phyloP scores from a whole-genome alignment of 2,329 filamentous ascomycete genomes.

The Didymella sp. region DNA sequence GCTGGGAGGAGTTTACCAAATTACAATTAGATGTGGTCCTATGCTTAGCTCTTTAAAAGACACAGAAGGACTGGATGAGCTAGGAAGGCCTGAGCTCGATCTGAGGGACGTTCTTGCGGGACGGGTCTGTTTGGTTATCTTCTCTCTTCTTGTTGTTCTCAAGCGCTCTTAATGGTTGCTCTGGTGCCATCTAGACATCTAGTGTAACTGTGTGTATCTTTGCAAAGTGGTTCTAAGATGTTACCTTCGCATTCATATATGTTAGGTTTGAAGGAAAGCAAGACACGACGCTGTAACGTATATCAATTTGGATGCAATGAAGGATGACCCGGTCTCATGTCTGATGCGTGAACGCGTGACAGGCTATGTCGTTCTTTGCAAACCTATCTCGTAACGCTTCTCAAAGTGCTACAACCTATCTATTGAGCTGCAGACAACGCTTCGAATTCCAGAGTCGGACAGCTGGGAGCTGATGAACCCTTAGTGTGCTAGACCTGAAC shows the following conservation, averaged over 20 bases:
- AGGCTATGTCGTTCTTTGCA: background rate
- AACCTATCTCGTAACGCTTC: background rate
- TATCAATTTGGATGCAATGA: background rate
- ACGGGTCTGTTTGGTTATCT: background rate
- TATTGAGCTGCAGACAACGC: background rate
- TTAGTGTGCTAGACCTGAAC: background rate
- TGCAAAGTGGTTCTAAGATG: background rate
- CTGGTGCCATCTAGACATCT: background rate
- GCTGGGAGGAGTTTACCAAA: too few species aligned
- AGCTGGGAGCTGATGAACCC: background rate
- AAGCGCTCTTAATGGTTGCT: background rate
- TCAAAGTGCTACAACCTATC: background rate
- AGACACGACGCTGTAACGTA: background rate
- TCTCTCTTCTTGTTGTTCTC: background rate
- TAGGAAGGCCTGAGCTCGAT: background rate
- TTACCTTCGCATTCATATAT: background rate
- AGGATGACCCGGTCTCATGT: background rate
- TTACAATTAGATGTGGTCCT: too few species aligned
- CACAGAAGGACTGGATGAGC: too few species aligned
- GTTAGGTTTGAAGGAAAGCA: background rate
- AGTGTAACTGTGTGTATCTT: background rate
- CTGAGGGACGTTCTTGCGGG: background rate
- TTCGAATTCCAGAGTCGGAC: background rate
- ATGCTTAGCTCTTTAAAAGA: too few species aligned
- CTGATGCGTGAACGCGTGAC: background rate